Evolutionary conservation across 2,329 filamentous ascomycete species (phyloP), one percentile per base, ranked within the genome.

Genomic region (Huntiella bhutanensis): DNA sequence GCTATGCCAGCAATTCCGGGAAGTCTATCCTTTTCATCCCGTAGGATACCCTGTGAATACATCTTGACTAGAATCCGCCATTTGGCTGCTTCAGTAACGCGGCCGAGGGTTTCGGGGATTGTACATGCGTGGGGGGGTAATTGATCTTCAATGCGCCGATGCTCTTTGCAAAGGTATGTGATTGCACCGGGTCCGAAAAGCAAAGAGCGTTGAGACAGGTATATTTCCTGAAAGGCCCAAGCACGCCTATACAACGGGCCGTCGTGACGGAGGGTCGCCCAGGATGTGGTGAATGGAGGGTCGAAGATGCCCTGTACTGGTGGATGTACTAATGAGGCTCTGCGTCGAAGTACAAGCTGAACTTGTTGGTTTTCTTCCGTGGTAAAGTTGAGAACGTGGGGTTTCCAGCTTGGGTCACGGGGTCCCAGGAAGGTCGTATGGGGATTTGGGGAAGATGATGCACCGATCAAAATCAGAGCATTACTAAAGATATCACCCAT

Each of bases 1-100:
- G 57, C 59, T 16, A 59, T 49, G 1, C 56, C 57, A 3, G 56
- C 57, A 34, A 60, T 54, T 1, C 56, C 58, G 0, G 57, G 55
- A 4, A 60, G 51, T 15, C 54, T 55, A 37, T 60, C 58, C 0
- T 44, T 22, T 3, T 41, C 28, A 0, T 54, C 47, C 0, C 54
- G 54, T 12, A 60, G 40, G 2, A 52, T 43, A 4, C 55, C 47
- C 16, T 51, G 49, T 2, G 56, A 53, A 41, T 59, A 59, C 39
- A 52, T 55, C 39, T 57, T 53, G 12, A 59, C 50, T 1, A 56
- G 50, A 11, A 56, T 55, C 33, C 56, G 54, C 57, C 57, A 59
- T n/a, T 49, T 49, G 32, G 48, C 48, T 4, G 41, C 44, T 17
- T 49, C 48, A 11, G 48, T 43, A 6, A 49, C 48, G 12, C 37